Conservation (phyloP, 331 rosid species). For the Pyracantha coccinea region DNA sequence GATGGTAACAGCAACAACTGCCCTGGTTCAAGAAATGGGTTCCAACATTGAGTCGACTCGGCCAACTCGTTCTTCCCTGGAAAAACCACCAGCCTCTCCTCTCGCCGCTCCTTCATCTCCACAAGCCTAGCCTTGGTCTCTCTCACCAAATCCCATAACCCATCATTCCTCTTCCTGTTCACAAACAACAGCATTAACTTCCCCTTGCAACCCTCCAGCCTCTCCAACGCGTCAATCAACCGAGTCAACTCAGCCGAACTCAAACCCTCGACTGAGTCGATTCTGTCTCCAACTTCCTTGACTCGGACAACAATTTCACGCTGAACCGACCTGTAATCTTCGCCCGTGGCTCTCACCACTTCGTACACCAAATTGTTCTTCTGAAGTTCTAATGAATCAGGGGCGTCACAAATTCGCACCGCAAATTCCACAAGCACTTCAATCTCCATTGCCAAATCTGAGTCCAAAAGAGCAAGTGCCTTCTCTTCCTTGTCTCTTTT, state of each 20-base stretch:
- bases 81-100: constrained; percentile 33
- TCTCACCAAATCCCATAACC: constrained; percentile 58
- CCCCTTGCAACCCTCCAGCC: constrained; percentile 35
- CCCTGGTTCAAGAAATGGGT: constrained; percentile 68
- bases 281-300: constrained; percentile 24
- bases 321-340: constrained; percentile 62
- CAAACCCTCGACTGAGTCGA: constrained; percentile 17
- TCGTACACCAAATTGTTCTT: constrained; percentile 55
- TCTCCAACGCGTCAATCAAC: constrained; percentile 21
- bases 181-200: constrained; percentile 45
- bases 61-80: neutral
- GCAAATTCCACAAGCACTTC: constrained; percentile 46
- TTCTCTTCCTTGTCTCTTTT: constrained; percentile 8
- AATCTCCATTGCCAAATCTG: constrained; percentile 35
- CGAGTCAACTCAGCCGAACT: constrained; percentile 46
- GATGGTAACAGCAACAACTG: constrained; percentile 27
- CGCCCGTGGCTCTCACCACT: constrained; percentile 41
- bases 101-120: constrained; percentile 30
- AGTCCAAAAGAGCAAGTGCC: neutral
- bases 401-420: constrained; percentile 33
- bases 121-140: constrained; percentile 18
- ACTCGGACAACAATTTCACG: constrained; percentile 36
- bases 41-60: constrained; percentile 42
- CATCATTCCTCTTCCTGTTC: constrained; percentile 38
- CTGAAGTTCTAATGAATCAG: constrained; percentile 47